Conservation (phyloP, 2,329 filamentous ascomycete species). For the Hysterium pulicare region DNA sequence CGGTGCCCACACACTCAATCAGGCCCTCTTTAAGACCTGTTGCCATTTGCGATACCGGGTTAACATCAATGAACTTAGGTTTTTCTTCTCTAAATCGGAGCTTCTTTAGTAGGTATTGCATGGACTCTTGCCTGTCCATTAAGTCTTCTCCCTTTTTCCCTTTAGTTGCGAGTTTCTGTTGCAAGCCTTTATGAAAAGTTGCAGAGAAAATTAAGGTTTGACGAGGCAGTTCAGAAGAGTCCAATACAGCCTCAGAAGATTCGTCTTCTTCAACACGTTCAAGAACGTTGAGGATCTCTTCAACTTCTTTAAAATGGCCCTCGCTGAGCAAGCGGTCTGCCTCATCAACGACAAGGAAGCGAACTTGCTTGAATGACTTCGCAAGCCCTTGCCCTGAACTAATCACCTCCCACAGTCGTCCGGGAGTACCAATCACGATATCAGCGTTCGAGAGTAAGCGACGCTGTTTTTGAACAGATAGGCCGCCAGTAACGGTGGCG, state of each 20-base stretch:
- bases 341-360: conserved; percentile 88
- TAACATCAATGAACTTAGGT: conserved; percentile 89
- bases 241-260: conserved; percentile 34
- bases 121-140: conserved; percentile 71
- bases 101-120: conserved; percentile 89
- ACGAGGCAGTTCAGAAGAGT: conserved; percentile 37
- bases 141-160: conserved; percentile 63
- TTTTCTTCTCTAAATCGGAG: conserved; percentile 81
- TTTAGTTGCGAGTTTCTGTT: conserved; percentile 78
- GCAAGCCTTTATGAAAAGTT: conserved; percentile 86
- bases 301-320: conserved; percentile 91
- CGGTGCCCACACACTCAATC: conserved; percentile 86
- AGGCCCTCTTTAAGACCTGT: conserved; percentile 80
- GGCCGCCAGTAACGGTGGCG: conserved; percentile 85
- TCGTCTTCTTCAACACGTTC: conserved; percentile 60
- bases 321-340: conserved; percentile 88
- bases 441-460: conserved; percentile 79
- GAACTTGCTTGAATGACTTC: conserved; percentile 66
- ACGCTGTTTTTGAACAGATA: conserved; percentile 94
- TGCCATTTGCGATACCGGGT: conserved; percentile 86
- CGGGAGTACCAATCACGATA: conserved; percentile 89
- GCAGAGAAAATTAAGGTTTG: conserved; percentile 97
- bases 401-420: conserved; percentile 90
- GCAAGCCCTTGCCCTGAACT: conserved; percentile 70
- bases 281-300: conserved; percentile 78